Evolutionary conservation across 768 basidiomycete genomes (phyloP).

Genomic region (Botryobasidium botryosum): DNA sequence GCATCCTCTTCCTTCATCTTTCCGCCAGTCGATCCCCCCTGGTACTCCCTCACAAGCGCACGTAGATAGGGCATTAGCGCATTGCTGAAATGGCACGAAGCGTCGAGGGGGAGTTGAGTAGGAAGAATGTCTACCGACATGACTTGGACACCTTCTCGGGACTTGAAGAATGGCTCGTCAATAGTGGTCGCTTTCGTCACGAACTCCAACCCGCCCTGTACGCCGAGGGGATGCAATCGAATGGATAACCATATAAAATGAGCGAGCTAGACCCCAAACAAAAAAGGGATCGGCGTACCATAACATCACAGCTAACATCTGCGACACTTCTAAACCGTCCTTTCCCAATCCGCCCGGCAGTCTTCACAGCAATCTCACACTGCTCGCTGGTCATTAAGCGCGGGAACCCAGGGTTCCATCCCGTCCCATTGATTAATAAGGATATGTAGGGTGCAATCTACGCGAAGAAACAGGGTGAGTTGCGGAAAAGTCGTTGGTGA

Average conservation of each 20-base stretch:
- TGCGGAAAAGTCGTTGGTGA: neutral
- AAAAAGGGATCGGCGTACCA: slow-evolving; percentile 24
- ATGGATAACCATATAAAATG: neutral
- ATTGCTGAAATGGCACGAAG: slow-evolving; percentile 57
- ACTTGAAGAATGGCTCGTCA: slow-evolving; percentile 45
- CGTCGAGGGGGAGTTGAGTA: slow-evolving; percentile 64
- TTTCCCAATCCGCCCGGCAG: slow-evolving; percentile 31
- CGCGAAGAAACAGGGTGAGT: neutral
- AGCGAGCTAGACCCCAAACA: neutral
- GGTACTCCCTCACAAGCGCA: slow-evolving; percentile 31
- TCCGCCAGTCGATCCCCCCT: slow-evolving; percentile 14
- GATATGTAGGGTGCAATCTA: slow-evolving; percentile 77
- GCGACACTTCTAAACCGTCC: slow-evolving; percentile 52
- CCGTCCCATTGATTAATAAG: slow-evolving; percentile 70
- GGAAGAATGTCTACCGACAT: slow-evolving; percentile 90
- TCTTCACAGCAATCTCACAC: slow-evolving; percentile 32
- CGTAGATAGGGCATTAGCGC: slow-evolving; percentile 52
- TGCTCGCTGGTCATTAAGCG: slow-evolving; percentile 58
- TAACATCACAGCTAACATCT: slow-evolving; percentile 82
- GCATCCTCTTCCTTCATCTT: slow-evolving; percentile 15
- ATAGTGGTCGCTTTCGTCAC: slow-evolving; percentile 62
- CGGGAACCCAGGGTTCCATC: slow-evolving; percentile 67
- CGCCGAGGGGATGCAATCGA: neutral
- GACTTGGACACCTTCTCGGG: slow-evolving; percentile 41
- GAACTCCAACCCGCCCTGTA: slow-evolving; percentile 76